Evolutionary conservation across 2,329 filamentous ascomycete species (phyloP).

Genomic region (Hypoxylon sp.): DNA sequence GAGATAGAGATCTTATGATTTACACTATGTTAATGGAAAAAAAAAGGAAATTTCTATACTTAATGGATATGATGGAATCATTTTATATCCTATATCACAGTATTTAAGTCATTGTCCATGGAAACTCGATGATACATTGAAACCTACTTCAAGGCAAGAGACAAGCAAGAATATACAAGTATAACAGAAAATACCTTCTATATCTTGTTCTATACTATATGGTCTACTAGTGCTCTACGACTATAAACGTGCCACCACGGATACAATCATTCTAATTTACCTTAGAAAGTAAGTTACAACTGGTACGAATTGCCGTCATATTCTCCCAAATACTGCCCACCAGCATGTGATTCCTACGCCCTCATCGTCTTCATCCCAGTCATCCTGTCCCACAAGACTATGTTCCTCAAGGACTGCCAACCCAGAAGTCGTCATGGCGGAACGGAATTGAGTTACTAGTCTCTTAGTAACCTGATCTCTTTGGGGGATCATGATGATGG

Average conservation of each 20-base stretch:
- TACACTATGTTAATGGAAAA: too few relatives aligned
- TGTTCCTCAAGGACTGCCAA: constrained; percentile 66
- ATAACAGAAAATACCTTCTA: background rate
- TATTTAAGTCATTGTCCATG: too few relatives aligned
- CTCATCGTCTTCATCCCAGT: constrained; percentile 68
- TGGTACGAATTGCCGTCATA: background rate
- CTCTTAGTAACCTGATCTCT: constrained; percentile 71
- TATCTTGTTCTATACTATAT: background rate
- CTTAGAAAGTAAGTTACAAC: too few relatives aligned
- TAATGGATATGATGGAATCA: too few relatives aligned
- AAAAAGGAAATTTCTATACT: too few relatives aligned
- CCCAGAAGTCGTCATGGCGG: constrained; percentile 62
- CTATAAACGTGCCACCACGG: background rate
- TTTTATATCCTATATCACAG: too few relatives aligned
- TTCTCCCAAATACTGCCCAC: constrained; percentile 68
- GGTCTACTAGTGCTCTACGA: background rate
- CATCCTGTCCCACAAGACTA: constrained; percentile 72
- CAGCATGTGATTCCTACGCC: constrained; percentile 66
- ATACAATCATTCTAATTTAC: constrained; percentile 5
- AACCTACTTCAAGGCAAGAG: background rate
- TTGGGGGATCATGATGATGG: constrained; percentile 82
- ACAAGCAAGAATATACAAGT: background rate
- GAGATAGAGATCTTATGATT: too few relatives aligned
- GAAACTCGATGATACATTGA: too few relatives aligned
- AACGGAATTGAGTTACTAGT: constrained; percentile 69